Evolutionary conservation across 108 stramenopile species (phyloP), one percentile per base, ranked within the genome.

Genomic region (Pseudonitzschia multiseries): DNA sequence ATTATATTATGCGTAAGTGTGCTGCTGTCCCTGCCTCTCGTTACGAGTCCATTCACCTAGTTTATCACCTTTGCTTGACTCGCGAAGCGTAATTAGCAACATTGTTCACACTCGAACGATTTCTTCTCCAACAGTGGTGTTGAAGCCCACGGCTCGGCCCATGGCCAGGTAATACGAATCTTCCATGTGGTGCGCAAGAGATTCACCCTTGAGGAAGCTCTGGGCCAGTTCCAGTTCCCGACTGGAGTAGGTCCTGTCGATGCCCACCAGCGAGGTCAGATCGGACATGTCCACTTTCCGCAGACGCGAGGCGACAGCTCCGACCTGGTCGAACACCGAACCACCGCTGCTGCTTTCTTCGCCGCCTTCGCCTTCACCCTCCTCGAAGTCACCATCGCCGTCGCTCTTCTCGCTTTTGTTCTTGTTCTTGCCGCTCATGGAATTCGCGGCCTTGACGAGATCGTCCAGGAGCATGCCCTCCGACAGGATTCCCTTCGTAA

Each of bases 151-250:
- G 21, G 88, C 86, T 64, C 86, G 78, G 10, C 94, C 94, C 82
- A 95, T 83, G 13, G 81, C 90, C 32, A 71, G 69, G 61, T 89
- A 93, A 60, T 95, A 95, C 51, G 81, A 72, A 52, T 89, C 87
- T 70, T 95, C 94, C 79, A 95, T 74, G 76, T 95, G 94, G 70
- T 95, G 84, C 4, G 77, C 82, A 10, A 95, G 62, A 4, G 86
- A 92, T 44, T 84, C 82, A 8, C 92, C 92, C 36, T 84, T 77
- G 40, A 90, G 64, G 28, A 95, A 70, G 42, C 83, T 81, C 60
- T 84, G 80, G 28, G 93, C 72, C 12, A 95, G 79, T 71, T 86
- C 78, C 31, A 88, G 33, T 70, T 95, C 94, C 13, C 92, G 81
- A 33, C 81, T 79, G 13, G 90, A 74, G 62, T 90, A 94, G n/a